Evolutionary conservation across 1,284 basidiomycete genomes (phyloP), one percentile per base, ranked within the genome.

Genomic region (Porogramme epimiltina): DNA sequence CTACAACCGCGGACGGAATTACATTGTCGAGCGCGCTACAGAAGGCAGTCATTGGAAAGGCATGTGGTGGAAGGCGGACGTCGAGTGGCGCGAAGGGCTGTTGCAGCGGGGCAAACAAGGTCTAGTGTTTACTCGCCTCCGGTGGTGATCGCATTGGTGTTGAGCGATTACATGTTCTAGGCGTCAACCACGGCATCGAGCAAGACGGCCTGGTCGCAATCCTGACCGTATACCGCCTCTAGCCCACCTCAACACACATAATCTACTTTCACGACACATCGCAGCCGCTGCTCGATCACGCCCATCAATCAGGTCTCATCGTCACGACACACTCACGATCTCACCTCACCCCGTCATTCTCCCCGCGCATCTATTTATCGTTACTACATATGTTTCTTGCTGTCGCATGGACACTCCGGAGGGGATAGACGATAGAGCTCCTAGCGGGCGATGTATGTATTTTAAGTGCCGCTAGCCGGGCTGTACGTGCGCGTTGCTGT

Each of bases 161-260:
- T 56, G 42, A 60, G 24, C 25, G 36, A 9, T 28, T 18, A 9
- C 15, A 15, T 20, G 15, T 4, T 5, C n/a, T 60, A 89, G 89
- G 85, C 47, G 76, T 92, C 33, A 92, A 92, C 62, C 90, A 92
- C 62, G 82, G 76, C 39, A 92, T 92, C 44, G 73, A 79, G 4
- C 87, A 91, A 66, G 90, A 92, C 62, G 90, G 90, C 5, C 78
- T 76, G 31, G 79, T 91, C n/a, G 90, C 90, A 15, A 71, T 92
- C 34, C 73, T 92, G 25, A 91, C 85, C 4, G 81, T 91, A 41
- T 60, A 63, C 18, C 74, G 78, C n/a, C 65, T 75, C 26, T 79
- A 56, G 66, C 34, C 20, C 15, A 20, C 41, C 22, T 16, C 15
- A n/a, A 6, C 43, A 26, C 25, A 10, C 23, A 47, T 22, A 31